A percentile compares a stretch with the other conserved stretches of the same genome.
phyloP scores from a whole-genome alignment of 495 filamentous ascomycete genomes.

The Aspergillus wentii region DNA sequence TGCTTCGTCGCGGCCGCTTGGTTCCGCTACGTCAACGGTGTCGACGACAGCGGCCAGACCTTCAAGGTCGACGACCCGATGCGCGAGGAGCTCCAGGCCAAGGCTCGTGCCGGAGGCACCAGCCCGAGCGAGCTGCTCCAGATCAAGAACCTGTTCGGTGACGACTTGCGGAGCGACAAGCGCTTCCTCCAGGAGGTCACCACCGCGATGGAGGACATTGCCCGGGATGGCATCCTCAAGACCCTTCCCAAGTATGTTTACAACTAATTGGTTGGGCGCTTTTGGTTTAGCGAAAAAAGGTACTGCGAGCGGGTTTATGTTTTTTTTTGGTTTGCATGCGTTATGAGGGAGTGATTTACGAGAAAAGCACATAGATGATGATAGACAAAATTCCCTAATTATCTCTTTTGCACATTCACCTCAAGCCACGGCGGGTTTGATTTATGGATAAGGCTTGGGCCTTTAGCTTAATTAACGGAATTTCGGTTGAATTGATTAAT shows the following conservation, averaged over 20 bases:
- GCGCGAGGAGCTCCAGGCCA: slow-evolving; percentile 36
- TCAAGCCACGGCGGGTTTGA: too few species aligned
- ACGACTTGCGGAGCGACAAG: slow-evolving; percentile 38
- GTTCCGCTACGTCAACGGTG: slow-evolving; percentile 41
- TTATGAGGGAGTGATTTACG: too few species aligned
- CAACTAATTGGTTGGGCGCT: slow-evolving; percentile 17
- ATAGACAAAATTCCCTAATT: too few species aligned
- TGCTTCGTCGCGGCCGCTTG: slow-evolving; percentile 41
- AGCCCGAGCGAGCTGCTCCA: slow-evolving; percentile 32
- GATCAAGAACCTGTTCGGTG: slow-evolving; percentile 40
- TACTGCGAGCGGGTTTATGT: too few species aligned
- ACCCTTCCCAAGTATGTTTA: slow-evolving; percentile 38
- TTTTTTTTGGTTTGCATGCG: slow-evolving; percentile 9
- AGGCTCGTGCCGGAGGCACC: slow-evolving; percentile 31
- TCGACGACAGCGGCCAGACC: slow-evolving; percentile 34
- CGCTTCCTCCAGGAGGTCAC: slow-evolving; percentile 35
- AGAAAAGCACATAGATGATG: too few species aligned
- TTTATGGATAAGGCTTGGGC: too few species aligned
- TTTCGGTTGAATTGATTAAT: too few species aligned
- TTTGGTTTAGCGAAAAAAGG: slow-evolving; percentile 8
- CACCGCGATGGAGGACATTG: slow-evolving; percentile 34
- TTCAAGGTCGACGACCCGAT: slow-evolving; percentile 42
- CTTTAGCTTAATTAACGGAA: too few species aligned
- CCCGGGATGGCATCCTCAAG: slow-evolving; percentile 37
- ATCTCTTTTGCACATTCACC: too few species aligned